phyloP scores from a whole-genome alignment of 1,284 basidiomycete species.

The Anthracocystis walkeri region DNA sequence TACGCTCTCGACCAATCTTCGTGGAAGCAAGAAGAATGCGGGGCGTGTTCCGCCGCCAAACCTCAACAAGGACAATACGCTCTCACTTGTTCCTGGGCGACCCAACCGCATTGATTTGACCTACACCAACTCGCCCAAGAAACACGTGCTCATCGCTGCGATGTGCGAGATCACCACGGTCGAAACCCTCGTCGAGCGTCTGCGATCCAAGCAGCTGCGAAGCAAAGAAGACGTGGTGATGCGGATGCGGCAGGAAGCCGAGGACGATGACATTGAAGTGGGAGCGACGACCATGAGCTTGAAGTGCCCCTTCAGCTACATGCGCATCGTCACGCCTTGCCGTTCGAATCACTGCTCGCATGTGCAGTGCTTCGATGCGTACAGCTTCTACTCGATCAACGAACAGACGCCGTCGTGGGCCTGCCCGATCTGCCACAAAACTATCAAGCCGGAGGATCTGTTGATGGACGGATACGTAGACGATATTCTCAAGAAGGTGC shows the following conservation, averaged over 20 bases:
- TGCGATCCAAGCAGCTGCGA: constrained; percentile 48
- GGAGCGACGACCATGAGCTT: constrained; percentile 64
- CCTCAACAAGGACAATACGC: constrained; percentile 59
- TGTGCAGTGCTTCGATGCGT: constrained; percentile 94
- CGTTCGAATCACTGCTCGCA: constrained; percentile 88
- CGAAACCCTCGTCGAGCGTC: constrained; percentile 50
- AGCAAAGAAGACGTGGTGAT: constrained; percentile 59
- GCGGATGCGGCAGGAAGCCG: constrained; percentile 55
- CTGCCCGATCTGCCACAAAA: constrained; percentile 92
- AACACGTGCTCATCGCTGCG: constrained; percentile 52
- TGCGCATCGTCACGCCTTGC: constrained; percentile 85
- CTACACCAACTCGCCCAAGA: constrained; percentile 57
- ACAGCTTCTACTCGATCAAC: constrained; percentile 93
- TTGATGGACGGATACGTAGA: constrained; percentile 88
- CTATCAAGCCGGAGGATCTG: constrained; percentile 82
- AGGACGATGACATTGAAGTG: constrained; percentile 66
- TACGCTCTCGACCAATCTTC: constrained; percentile 52
- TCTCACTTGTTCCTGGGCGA: constrained; percentile 24
- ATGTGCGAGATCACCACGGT: constrained; percentile 54
- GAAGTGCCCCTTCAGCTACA: constrained; percentile 79
- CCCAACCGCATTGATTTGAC: constrained; percentile 61
- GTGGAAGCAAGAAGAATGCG: constrained; percentile 63
- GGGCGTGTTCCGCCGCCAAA: constrained; percentile 65
- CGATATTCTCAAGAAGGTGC: constrained; percentile 80
- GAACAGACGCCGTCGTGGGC: constrained; percentile 95